Evolutionary conservation across 192 early-diverging fungal genomes (phyloP).

Genomic region (Coemansia umbellata): DNA sequence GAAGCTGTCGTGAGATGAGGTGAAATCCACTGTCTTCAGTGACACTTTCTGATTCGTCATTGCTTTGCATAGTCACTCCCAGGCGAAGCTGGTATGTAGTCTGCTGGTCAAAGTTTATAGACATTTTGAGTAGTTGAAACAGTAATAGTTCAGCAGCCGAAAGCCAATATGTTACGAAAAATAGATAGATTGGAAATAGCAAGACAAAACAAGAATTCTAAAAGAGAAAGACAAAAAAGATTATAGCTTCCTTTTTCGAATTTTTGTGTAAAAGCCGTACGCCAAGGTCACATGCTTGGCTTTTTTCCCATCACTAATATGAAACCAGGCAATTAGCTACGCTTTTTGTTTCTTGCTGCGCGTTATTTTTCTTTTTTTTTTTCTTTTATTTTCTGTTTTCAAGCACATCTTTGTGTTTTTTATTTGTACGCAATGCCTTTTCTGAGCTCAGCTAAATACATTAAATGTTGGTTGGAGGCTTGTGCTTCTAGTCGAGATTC

Average conservation of each 20-base stretch:
- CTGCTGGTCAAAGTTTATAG: conserved; percentile 42
- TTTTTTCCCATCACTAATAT: neutral
- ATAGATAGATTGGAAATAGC: too few relatives aligned
- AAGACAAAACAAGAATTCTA: too few relatives aligned
- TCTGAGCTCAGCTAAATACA: conserved; percentile 25
- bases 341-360: neutral
- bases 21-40: conserved; percentile 25
- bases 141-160: too few relatives aligned
- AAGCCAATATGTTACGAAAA: too few relatives aligned
- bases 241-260: too few relatives aligned
- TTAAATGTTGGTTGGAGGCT: conserved; percentile 7
- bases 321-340: too few relatives aligned
- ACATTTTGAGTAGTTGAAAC: conserved; percentile 14
- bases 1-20: conserved; percentile 34
- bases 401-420: neutral
- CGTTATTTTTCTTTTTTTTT: neutral
- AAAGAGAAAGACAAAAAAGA: too few relatives aligned
- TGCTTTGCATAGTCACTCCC: conserved; percentile 19
- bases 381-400: neutral
- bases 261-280: too few relatives aligned
- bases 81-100: conserved; percentile 28
- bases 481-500: neutral
- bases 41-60: neutral
- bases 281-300: neutral
- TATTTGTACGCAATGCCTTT: conserved; percentile 21